Base-by-base conservation (phyloP, 2,329 filamentous ascomycete genomes). In the Colletotrichum filicis region DNA sequence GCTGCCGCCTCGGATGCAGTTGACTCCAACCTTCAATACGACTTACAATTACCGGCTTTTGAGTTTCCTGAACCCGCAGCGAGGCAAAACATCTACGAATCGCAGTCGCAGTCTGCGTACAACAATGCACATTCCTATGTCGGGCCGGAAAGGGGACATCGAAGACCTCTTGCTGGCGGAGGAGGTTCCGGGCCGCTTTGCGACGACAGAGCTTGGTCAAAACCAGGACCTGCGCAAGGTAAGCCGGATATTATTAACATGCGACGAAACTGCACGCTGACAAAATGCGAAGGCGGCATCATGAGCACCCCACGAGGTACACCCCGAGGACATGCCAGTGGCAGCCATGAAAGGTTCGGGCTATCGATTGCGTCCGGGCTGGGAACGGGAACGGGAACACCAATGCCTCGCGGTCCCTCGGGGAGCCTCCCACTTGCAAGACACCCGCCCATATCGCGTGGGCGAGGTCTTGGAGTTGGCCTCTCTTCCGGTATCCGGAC, bases 1-100 rank as follows among this genome's bases (percentile, higher is more conserved):
- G 83, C 85, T 74, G 88, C 88, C 19, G 89, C 89, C 6, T 85
- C 86, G 22, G 85, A 89, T 75, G 66, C 66, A 7, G 58, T 73
- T 16, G 70, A 73, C 14, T 63, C 72, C 2, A 60, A 46, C 8
- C 22, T 74, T 35, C 32, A 32, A 16, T 28, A 32, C 12, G 46
- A 12, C 32, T 26, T 28, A 14, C 26, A 35, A 5, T 6, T 24
- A 8, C 30, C 53, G 22, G 42, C 52, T n/a, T n/a, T 32, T n/a
- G 16, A 55, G 32, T 32, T 49, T 9, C 14, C 57, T 11, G 28
- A 37, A 6, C 12, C 60, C 22, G 6, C 28, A 12, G 14, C 16
- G 22, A 52, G 57, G 9, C 68, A 58, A 4, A 63, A 66, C 0
- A 35, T 66, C 1, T 71, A 65, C 26, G 66, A 67, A 32, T 55